Evolutionary conservation across 257 asterid genomes (phyloP).

Genomic region (Solanum gandarillasii): DNA sequence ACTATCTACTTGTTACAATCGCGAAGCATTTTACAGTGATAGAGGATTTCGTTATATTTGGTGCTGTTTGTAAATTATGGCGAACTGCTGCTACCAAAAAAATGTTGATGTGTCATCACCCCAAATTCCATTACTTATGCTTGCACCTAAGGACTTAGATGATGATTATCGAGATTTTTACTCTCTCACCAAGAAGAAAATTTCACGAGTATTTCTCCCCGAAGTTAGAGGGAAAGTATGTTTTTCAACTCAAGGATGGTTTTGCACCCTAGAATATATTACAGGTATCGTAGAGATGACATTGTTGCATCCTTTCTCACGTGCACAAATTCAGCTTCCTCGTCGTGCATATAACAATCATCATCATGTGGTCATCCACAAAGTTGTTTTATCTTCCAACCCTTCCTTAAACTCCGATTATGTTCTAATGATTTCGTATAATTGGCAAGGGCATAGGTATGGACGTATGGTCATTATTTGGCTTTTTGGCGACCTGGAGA

Average conservation of each 20-base stretch:
- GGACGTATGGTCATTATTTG: not conserved
- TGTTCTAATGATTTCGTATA: not conserved
- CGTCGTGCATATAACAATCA: no score
- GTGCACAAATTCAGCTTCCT: not conserved
- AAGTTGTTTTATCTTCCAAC: not conserved
- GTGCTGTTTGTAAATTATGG: not conserved
- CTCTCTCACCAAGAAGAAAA: not conserved
- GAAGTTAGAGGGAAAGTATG: not conserved
- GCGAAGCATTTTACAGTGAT: not conserved
- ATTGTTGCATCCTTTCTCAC: not conserved
- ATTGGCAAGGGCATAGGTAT: not conserved
- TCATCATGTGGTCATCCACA: not conserved
- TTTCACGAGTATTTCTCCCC: not conserved
- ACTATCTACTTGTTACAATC: not conserved
- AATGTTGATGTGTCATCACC: not conserved
- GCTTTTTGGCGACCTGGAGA: not conserved
- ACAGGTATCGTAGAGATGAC: not conserved
- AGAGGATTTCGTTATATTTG: not conserved
- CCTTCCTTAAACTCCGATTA: not conserved
- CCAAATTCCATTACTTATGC: not conserved
- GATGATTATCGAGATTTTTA: not conserved
- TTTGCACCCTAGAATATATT: not conserved
- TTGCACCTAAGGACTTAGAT: not conserved
- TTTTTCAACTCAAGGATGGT: not conserved
- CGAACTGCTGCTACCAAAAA: not conserved